These are phyloP conservation scores for Meyerozyma sp. DNA, from an alignment of 1,139 yeast genomes.

Conservation along the genomic window DNA sequence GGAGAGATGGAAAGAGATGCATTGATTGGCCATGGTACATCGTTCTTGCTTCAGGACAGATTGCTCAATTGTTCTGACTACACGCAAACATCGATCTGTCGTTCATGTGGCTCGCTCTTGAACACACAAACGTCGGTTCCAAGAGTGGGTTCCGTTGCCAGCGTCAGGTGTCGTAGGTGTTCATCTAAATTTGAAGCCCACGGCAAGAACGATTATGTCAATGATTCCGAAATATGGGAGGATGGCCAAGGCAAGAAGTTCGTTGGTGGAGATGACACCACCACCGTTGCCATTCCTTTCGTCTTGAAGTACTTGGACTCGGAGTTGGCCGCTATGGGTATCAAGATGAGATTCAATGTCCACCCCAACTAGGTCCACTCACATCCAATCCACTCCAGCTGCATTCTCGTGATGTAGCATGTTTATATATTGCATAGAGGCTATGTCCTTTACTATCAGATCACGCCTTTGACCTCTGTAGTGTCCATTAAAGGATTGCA, in stretches of 20 bases:
- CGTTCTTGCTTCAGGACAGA: slow-evolving; percentile 91
- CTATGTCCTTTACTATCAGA: background rate
- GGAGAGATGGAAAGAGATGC: slow-evolving; percentile 99
- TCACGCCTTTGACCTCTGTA: background rate
- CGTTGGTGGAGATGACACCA: slow-evolving; percentile 86
- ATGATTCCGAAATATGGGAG: slow-evolving; percentile 89
- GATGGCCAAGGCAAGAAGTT: slow-evolving; percentile 92
- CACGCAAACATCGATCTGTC: slow-evolving; percentile 85
- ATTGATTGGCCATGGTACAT: slow-evolving; percentile 97
- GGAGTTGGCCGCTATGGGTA: slow-evolving; percentile 97
- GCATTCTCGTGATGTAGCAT: background rate
- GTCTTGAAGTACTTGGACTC: slow-evolving; percentile 93
- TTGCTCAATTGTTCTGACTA: slow-evolving; percentile 93
- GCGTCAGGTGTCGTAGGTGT: slow-evolving; percentile 88
- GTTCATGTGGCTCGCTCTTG: slow-evolving; percentile 87
- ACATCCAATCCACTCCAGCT: background rate
- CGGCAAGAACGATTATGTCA: slow-evolving; percentile 41
- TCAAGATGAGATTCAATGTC: slow-evolving; percentile 82
- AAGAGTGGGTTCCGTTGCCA: slow-evolving; percentile 74
- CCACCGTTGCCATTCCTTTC: slow-evolving; percentile 95
- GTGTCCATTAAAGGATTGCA: too few relatives aligned
- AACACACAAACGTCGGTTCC: slow-evolving; percentile 91
- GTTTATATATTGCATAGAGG: slow-evolving; percentile 1
- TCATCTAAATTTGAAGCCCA: slow-evolving; percentile 55
- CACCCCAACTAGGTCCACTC: slow-evolving; percentile 40